Evolutionary conservation across 805 yeast species (phyloP).

Genomic region (Wickerhamomyces queroliae): DNA sequence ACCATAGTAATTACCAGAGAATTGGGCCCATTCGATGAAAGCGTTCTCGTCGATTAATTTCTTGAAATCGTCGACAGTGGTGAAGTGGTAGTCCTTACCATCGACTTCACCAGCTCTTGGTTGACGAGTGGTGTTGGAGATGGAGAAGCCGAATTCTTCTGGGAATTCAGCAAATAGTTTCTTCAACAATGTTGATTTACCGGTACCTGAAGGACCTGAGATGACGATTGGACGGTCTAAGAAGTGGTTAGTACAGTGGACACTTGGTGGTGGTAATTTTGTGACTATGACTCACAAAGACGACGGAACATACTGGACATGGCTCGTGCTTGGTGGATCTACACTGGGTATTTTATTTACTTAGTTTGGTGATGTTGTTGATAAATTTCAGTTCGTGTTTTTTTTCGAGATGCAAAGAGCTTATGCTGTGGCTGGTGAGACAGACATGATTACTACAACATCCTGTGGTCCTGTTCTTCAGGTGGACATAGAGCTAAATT

Average conservation of each 20-base stretch:
- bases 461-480: too few species aligned
- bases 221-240: conserved; percentile 80
- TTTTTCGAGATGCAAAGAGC: too few species aligned
- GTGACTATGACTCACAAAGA: conserved; percentile 15
- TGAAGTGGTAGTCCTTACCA: conserved; percentile 88
- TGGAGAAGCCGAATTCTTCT: conserved; percentile 85
- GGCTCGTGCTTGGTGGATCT: too few species aligned
- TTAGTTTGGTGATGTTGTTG: too few species aligned
- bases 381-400: neutral
- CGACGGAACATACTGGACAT: conserved; percentile 19
- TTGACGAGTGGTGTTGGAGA: conserved; percentile 85
- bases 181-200: conserved; percentile 91
- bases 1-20: conserved; percentile 96
- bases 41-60: conserved; percentile 63
- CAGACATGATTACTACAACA: too few species aligned
- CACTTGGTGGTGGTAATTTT: too few species aligned
- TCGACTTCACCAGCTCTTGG: conserved; percentile 91
- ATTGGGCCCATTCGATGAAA: conserved; percentile 97
- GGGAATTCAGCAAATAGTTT: conserved; percentile 89
- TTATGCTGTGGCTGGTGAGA: too few species aligned
- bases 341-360: too few species aligned
- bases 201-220: conserved; percentile 96
- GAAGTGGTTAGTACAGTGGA: too few species aligned
- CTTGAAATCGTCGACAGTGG: conserved; percentile 75
- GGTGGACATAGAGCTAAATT: too few species aligned